Conservation (phyloP, 345 rosid genomes). For the Citrus sinensis region DNA sequence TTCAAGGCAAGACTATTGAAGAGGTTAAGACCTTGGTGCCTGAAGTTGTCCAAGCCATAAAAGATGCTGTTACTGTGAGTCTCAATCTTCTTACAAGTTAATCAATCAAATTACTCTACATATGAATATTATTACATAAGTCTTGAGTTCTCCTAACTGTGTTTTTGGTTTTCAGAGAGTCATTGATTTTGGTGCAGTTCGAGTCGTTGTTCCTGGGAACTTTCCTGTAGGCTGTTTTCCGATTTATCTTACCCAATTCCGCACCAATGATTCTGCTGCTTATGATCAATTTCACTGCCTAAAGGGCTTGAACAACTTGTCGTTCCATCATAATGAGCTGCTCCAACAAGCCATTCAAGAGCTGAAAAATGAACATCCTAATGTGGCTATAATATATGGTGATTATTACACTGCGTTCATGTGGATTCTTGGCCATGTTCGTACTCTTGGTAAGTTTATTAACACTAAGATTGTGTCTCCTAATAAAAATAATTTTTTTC, state of each 20-base stretch:
- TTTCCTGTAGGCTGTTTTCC: constrained; percentile 15
- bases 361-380: constrained; percentile 1
- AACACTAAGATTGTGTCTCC: background rate
- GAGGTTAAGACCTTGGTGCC: constrained; percentile 29
- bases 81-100: no score
- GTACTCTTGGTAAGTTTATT: background rate
- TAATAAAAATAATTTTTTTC: background rate
- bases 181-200: background rate
- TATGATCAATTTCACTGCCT: constrained; percentile 20
- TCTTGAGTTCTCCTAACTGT: background rate
- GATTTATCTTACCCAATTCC: background rate
- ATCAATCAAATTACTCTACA: no score
- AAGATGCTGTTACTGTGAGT: constrained; percentile 16
- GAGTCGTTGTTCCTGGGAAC: constrained; percentile 15
- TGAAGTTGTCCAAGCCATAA: constrained; percentile 31
- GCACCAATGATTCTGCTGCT: background rate
- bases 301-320: background rate
- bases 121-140: no score
- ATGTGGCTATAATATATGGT: constrained; percentile 11
- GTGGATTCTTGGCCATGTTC: constrained; percentile 7
- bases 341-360: constrained; percentile 21
- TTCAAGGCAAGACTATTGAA: constrained; percentile 16
- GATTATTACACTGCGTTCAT: constrained; percentile 12
- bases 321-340: constrained; percentile 10
- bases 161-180: constrained; percentile 8